These are phyloP conservation scores for Coniochaeta sp. DNA, from an alignment of 2,329 filamentous ascomycete species.

Conservation along the genomic window DNA sequence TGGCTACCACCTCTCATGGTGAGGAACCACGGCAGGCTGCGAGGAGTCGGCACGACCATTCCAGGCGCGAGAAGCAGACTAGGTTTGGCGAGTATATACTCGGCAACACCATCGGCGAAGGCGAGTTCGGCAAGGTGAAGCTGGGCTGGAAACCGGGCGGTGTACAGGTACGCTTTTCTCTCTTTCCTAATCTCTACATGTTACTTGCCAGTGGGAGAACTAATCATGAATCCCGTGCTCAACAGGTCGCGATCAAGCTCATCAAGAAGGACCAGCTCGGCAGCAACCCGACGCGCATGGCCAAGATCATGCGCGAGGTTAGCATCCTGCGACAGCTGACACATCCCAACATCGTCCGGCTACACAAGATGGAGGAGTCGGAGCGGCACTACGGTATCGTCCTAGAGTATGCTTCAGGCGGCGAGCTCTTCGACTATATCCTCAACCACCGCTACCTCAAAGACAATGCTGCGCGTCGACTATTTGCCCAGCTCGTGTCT, in stretches of 20 bases:
- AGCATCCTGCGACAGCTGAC: slow-evolving; percentile 78
- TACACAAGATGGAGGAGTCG: slow-evolving; percentile 98
- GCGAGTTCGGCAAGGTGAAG: slow-evolving; percentile 98
- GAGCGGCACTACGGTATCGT: slow-evolving; percentile 97
- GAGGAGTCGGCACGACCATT: slow-evolving; percentile 54
- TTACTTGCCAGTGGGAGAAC: not conserved
- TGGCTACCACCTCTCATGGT: slow-evolving; percentile 27
- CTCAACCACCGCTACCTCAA: slow-evolving; percentile 95
- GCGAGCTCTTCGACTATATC: slow-evolving; percentile 97
- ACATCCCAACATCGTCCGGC: slow-evolving; percentile 91
- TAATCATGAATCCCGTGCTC: not conserved
- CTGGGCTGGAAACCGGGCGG: slow-evolving; percentile 80
- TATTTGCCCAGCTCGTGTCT: slow-evolving; percentile 93
- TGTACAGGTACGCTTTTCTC: slow-evolving; percentile 51
- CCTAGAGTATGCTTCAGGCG: slow-evolving; percentile 94
- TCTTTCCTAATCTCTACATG: not conserved
- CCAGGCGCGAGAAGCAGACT: slow-evolving; percentile 61
- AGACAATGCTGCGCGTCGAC: slow-evolving; percentile 77
- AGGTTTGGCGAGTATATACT: slow-evolving; percentile 95
- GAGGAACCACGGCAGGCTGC: slow-evolving; percentile 40
- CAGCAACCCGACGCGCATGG: slow-evolving; percentile 77
- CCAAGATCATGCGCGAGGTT: slow-evolving; percentile 97
- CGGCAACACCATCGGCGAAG: slow-evolving; percentile 92
- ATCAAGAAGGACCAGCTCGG: slow-evolving; percentile 89
- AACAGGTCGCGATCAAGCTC: slow-evolving; percentile 88